Percentiles rank a stretch among this genome's conserved stretches.
These are phyloP conservation scores for Heliosperma pusillum DNA, from an alignment of 148 eudicot species.

Conservation along the genomic window DNA sequence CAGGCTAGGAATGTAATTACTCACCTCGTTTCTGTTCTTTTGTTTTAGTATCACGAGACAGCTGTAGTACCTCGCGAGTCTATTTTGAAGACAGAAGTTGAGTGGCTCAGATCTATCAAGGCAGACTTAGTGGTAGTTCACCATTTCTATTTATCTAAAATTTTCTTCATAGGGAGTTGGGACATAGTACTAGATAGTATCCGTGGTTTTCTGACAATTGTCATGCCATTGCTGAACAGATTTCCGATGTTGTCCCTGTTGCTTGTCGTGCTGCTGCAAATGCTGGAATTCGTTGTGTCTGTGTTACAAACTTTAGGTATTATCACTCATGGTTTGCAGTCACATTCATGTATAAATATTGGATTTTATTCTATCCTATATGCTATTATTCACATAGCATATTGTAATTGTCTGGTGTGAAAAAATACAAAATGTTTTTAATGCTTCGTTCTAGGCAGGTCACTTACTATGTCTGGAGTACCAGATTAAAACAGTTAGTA, in stretches of 20 bases:
- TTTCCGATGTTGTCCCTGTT: constrained; percentile 98
- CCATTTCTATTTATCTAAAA: constrained; percentile 13
- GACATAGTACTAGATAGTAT: neutral
- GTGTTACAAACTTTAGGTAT: constrained; percentile 96
- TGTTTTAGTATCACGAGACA: constrained; percentile 79
- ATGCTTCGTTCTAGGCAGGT: neutral
- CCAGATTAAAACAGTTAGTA: neutral
- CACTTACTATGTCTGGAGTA: neutral
- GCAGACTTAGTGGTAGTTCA: constrained; percentile 89
- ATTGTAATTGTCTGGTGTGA: neutral
- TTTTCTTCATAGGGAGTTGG: neutral
- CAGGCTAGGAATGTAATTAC: constrained; percentile 2
- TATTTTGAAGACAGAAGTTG: constrained; percentile 82
- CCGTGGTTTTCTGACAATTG: constrained; percentile 2
- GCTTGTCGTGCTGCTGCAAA: constrained; percentile 99
- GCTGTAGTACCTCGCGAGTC: constrained; percentile 90
- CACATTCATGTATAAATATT: neutral
- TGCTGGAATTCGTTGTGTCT: constrained; percentile 94
- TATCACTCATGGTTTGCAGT: constrained; percentile 12
- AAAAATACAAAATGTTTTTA: neutral
- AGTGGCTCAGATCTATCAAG: constrained; percentile 96
- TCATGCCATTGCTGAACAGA: constrained; percentile 40
- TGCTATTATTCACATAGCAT: neutral
- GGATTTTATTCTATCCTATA: constrained; percentile 2
- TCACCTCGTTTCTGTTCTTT: constrained; percentile 12